A percentile compares a stretch with the other conserved stretches of the same genome.
phyloP scores from a whole-genome alignment of 768 basidiomycete species.

The Kwoniella sp. region DNA sequence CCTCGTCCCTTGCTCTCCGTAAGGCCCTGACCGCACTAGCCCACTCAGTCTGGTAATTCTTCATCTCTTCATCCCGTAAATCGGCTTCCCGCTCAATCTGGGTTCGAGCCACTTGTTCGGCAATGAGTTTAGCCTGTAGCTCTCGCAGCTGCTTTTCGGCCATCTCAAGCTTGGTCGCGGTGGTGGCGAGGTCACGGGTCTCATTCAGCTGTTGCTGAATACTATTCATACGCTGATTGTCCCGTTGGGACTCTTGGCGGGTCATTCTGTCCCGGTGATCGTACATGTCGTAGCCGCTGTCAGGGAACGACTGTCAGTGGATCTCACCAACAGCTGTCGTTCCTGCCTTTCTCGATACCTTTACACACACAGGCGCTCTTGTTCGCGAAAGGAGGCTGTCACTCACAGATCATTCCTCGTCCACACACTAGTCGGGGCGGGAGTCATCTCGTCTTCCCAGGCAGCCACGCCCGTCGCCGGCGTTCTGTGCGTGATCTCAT shows the following conservation, averaged over 20 bases:
- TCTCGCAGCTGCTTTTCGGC: conserved; percentile 39
- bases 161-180: conserved; percentile 33
- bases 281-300: conserved; percentile 35
- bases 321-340: too few relatives aligned
- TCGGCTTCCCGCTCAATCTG: conserved; percentile 35
- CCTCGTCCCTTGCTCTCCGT: conserved; percentile 45
- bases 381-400: conserved; percentile 1
- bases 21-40: conserved; percentile 45
- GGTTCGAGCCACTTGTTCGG: conserved; percentile 43
- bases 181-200: conserved; percentile 25
- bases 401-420: conserved; percentile 27
- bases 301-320: too few relatives aligned
- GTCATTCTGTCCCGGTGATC: conserved; percentile 37
- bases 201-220: conserved; percentile 14
- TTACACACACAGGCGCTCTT: too few relatives aligned
- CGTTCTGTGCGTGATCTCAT: conserved; percentile 9
- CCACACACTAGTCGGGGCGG: conserved; percentile 27
- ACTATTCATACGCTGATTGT: conserved; percentile 14
- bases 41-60: conserved; percentile 41
- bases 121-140: conserved; percentile 48
- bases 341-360: too few relatives aligned
- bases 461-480: conserved; percentile 3
- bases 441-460: conserved; percentile 27
- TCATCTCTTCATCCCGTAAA: conserved; percentile 31
- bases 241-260: conserved; percentile 6